A percentile compares a stretch with the other conserved stretches of the same genome.
Evolutionary conservation across 148 eudicot species (phyloP).

Genomic region (Fagopyrum homotropicum): DNA sequence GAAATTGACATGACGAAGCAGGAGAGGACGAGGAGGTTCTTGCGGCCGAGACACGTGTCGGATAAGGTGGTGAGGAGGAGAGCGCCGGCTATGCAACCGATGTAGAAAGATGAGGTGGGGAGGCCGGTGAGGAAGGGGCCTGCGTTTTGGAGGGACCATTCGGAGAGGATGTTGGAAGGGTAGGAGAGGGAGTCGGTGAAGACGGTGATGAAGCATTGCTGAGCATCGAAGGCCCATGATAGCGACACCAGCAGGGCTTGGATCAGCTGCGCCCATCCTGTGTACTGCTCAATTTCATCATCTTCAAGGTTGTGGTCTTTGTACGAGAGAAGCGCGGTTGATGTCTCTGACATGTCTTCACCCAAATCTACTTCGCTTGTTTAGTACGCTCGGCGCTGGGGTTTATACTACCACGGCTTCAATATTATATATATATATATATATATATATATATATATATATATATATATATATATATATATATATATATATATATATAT

Average conservation of each 20-base stretch:
- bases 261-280: constrained; percentile 21
- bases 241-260: constrained; percentile 44
- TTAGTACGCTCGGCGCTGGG: too few relatives aligned
- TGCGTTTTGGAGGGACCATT: constrained; percentile 52
- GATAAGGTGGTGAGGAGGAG: constrained; percentile 42
- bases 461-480: too few relatives aligned
- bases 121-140: constrained; percentile 40
- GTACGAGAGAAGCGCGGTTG: too few relatives aligned
- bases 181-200: constrained; percentile 40
- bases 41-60: constrained; percentile 58
- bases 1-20: constrained; percentile 48
- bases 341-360: too few relatives aligned
- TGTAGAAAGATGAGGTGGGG: constrained; percentile 54
- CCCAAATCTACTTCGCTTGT: too few relatives aligned
- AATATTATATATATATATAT: too few relatives aligned
- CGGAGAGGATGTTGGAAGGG: constrained; percentile 34
- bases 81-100: constrained; percentile 52
- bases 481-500: too few relatives aligned
- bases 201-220: constrained; percentile 58
- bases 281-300: too few relatives aligned
- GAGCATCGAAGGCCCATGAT: constrained; percentile 64
- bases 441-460: too few relatives aligned
- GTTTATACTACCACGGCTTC: too few relatives aligned
- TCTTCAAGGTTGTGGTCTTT: too few relatives aligned
- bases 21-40: constrained; percentile 34